Conservation (phyloP, 2,329 filamentous ascomycete genomes). For the Aspergillus viridinutans region DNA sequence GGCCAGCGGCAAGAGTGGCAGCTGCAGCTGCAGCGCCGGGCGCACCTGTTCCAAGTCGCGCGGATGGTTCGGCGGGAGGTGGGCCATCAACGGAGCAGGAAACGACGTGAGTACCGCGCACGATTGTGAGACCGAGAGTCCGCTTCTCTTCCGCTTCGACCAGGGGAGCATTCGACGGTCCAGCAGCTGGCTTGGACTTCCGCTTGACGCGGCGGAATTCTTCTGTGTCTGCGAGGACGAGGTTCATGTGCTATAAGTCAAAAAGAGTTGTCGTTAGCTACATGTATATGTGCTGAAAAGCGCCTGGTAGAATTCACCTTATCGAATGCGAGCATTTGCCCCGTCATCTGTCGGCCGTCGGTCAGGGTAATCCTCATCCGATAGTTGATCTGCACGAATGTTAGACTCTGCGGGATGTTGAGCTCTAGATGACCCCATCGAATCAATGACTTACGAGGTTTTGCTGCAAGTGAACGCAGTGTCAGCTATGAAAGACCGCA, state of each 20-base stretch:
- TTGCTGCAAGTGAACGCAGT: conserved; percentile 46
- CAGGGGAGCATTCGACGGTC: conserved; percentile 58
- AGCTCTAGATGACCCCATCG: background rate
- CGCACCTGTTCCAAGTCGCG: conserved; percentile 75
- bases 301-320: conserved; percentile 56
- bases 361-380: conserved; percentile 96
- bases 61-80: conserved; percentile 86
- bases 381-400: conserved; percentile 82
- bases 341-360: conserved; percentile 93
- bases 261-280: background rate
- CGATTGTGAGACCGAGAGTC: conserved; percentile 89
- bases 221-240: conserved; percentile 97
- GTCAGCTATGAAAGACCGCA: conserved; percentile 51
- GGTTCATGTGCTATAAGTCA: conserved; percentile 81
- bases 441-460: conserved; percentile 54
- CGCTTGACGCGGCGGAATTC: conserved; percentile 91
- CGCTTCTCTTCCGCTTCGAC: conserved; percentile 95
- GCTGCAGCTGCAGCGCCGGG: conserved; percentile 55
- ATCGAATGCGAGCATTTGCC: conserved; percentile 97
- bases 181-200: conserved; percentile 65
- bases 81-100: conserved; percentile 94
- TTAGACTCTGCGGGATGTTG: conserved; percentile 36
- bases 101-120: conserved; percentile 91
- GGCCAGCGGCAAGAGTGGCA: conserved; percentile 72
- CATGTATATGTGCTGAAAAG: background rate